These are phyloP conservation scores for Kuraishia hungarica DNA, from an alignment of 805 yeast genomes.

Conservation along the genomic window DNA sequence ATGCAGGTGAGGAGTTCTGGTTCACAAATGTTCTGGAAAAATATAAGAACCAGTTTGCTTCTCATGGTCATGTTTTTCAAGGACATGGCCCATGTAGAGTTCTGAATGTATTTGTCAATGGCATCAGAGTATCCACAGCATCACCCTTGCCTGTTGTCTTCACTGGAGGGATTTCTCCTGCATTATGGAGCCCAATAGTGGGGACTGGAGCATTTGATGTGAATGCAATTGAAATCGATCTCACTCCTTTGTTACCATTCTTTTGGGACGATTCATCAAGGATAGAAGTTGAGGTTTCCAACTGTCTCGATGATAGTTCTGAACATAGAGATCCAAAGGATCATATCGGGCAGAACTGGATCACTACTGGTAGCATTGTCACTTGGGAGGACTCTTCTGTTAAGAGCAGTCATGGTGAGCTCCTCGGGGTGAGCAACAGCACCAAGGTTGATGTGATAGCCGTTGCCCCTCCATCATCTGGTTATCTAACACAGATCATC, in stretches of 20 bases:
- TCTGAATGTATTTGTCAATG: constrained; percentile 54
- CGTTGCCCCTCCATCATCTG: constrained; percentile 28
- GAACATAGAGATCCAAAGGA: constrained; percentile 6
- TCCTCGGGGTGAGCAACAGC: constrained; percentile 19
- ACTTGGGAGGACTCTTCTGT: constrained; percentile 43
- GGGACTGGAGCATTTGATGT: constrained; percentile 68
- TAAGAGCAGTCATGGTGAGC: constrained; percentile 28
- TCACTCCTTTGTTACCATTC: constrained; percentile 62
- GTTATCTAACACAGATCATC: constrained; percentile 29
- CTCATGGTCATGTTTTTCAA: constrained; percentile 28
- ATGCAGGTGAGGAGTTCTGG: constrained; percentile 81
- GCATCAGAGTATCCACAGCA: constrained; percentile 46
- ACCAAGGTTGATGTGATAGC: constrained; percentile 23
- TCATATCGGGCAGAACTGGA: constrained; percentile 49
- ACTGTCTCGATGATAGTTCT: constrained; percentile 35
- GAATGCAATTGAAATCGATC: constrained; percentile 59
- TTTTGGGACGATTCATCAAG: constrained; percentile 42
- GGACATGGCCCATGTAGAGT: constrained; percentile 72
- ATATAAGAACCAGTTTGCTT: constrained; percentile 29
- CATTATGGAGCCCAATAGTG: constrained; percentile 76
- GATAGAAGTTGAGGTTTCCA: constrained; percentile 42
- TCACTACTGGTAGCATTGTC: constrained; percentile 45
- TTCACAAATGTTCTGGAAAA: constrained; percentile 51
- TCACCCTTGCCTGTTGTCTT: constrained; percentile 68
- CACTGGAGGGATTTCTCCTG: constrained; percentile 78